phyloP scores from a whole-genome alignment of 2,329 filamentous ascomycete species.

The Cryphonectria parasitica region DNA sequence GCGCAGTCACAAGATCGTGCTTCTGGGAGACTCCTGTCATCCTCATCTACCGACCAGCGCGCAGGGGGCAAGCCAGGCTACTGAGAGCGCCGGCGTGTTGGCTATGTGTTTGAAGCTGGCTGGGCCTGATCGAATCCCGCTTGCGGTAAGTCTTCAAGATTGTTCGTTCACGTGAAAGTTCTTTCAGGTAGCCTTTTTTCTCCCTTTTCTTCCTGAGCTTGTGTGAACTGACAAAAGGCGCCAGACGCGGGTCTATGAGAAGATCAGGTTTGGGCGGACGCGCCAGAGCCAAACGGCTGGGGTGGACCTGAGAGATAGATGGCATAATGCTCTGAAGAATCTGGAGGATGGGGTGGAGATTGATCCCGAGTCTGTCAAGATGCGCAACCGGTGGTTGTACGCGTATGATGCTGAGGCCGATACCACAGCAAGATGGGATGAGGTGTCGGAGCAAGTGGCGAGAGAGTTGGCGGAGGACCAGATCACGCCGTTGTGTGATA shows the following conservation, averaged over 20 bases:
- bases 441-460: constrained; percentile 42
- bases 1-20: constrained; percentile 51
- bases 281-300: constrained; percentile 48
- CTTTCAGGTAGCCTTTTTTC: too few relatives aligned
- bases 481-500: constrained; percentile 43
- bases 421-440: constrained; percentile 45
- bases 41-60: constrained; percentile 57
- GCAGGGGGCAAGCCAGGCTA: constrained; percentile 57
- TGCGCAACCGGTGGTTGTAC: constrained; percentile 52
- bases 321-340: constrained; percentile 48
- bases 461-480: constrained; percentile 42
- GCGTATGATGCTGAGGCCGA: constrained; percentile 51
- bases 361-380: constrained; percentile 50
- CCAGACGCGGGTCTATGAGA: constrained; percentile 48
- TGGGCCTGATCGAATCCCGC: constrained; percentile 43
- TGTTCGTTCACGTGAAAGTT: too few relatives aligned
- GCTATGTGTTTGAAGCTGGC: constrained; percentile 49
- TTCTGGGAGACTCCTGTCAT: constrained; percentile 59
- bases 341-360: constrained; percentile 47
- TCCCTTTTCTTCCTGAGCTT: too few relatives aligned
- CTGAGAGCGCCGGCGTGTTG: constrained; percentile 54
- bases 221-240: constrained; percentile 4
- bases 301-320: constrained; percentile 47
- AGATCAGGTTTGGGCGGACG: constrained; percentile 45
- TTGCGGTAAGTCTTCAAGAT: constrained; percentile 40